These are phyloP conservation scores for Pleurotus cornucopiae DNA, from an alignment of 768 basidiomycete species.

Conservation along the genomic window DNA sequence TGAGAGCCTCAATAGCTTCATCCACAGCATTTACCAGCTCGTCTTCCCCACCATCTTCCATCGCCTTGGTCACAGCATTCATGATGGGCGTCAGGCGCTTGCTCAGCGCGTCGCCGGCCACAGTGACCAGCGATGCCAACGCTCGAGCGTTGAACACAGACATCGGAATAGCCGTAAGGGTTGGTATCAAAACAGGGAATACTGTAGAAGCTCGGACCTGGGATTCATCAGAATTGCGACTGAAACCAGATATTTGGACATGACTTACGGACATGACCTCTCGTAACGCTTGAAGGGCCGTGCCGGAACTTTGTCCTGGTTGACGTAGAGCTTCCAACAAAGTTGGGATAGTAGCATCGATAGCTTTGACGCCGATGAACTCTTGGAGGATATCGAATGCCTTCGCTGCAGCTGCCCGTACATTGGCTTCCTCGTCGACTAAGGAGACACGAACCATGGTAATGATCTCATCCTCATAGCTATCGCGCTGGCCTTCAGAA, in stretches of 20 bases:
- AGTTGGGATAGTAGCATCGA: slow-evolving; percentile 96
- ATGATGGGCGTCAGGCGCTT: slow-evolving; percentile 77
- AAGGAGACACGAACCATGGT: slow-evolving; percentile 77
- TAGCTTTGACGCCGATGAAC: slow-evolving; percentile 83
- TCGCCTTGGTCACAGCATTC: slow-evolving; percentile 70
- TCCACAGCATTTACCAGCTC: slow-evolving; percentile 69
- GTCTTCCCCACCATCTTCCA: slow-evolving; percentile 64
- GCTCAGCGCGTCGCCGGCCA: slow-evolving; percentile 89
- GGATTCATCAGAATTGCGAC: slow-evolving; percentile 5
- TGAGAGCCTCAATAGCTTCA: slow-evolving; percentile 69
- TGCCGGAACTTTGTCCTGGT: slow-evolving; percentile 91
- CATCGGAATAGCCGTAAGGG: slow-evolving; percentile 86
- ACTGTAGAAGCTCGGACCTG: slow-evolving; percentile 92
- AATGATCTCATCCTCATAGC: slow-evolving; percentile 86
- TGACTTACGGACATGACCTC: slow-evolving; percentile 88
- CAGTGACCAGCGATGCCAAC: slow-evolving; percentile 84
- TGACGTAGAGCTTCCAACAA: slow-evolving; percentile 89
- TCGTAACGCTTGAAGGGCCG: slow-evolving; percentile 85
- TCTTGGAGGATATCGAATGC: slow-evolving; percentile 93
- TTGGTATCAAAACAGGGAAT: slow-evolving; percentile 96
- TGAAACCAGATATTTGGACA: not conserved
- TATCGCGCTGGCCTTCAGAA: slow-evolving; percentile 78
- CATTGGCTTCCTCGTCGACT: slow-evolving; percentile 83
- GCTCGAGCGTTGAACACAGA: slow-evolving; percentile 94
- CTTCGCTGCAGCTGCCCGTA: slow-evolving; percentile 85